Base-by-base conservation (phyloP, 192 early-diverging fungal species). In the Coemansia sp. region DNA sequence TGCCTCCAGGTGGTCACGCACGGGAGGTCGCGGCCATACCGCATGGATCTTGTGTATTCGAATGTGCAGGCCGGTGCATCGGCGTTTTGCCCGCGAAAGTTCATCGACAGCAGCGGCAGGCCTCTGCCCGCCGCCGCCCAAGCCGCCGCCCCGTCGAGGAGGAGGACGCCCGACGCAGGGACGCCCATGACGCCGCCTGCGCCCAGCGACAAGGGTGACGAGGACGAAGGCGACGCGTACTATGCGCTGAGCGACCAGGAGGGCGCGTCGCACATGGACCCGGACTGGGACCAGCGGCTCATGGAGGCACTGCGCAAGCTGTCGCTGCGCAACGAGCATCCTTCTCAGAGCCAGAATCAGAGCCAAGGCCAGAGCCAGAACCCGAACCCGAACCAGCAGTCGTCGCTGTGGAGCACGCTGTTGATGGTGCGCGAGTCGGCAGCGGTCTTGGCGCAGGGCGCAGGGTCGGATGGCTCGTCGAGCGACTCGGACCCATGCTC, bases 1-100 rank as follows among this genome's bases (percentile, higher is more conserved):
- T 88, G 92, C 59, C 73, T 96, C n/a, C 93, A 94, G 66, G 85
- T 88, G 19, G 91, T 93, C 14, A 96, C 91, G 10, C 87, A 87
- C 59, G 84, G 87, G 6, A 84, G 88, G 14, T 80, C 62, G 12
- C 71, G 62, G 20, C 64, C 71, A 6, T 85, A 85, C 67, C 60
- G 78, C 5, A 62, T 85, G 59, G 66, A 72, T 1, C 78, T 85
- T n/a, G 72, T 81, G 5, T 76, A 74, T 31, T 65, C 80, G 9
- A 83, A 83, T 41, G 67, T 71, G 1, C 59, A 39, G n/a, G 22
- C 66, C 6, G 19, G 46, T 0, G 3, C 65, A 12, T n/a, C n/a
- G n/a, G 73, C 42, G 43, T 69, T 81, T 22, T 81, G 78, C 31
- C 65, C 73, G 32, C 78, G 78, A 36, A 75, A 65, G 59, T 81